These are phyloP conservation scores for Paraglomus brasilianum DNA, from an alignment of 192 early-diverging fungal species.

Conservation along the genomic window DNA sequence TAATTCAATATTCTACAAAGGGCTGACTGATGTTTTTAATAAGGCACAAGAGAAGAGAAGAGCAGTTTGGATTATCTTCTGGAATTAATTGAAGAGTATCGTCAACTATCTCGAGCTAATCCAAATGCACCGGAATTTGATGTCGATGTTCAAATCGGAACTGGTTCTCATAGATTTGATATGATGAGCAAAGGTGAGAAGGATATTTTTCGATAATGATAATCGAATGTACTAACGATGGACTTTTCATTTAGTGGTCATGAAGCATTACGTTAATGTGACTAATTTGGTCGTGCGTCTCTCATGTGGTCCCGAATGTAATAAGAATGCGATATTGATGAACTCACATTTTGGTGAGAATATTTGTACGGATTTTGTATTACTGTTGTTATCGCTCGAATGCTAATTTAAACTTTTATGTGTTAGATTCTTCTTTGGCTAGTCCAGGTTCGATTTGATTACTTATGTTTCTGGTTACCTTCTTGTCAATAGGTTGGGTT, in stretches of 20 bases:
- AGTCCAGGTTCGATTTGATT: too few species aligned
- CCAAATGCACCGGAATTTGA: slow-evolving; percentile 50
- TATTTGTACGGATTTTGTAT: too few species aligned
- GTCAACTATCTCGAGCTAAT: slow-evolving; percentile 33
- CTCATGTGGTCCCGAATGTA: slow-evolving; percentile 65
- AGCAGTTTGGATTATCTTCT: too few species aligned
- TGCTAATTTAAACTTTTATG: too few species aligned
- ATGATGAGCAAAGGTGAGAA: slow-evolving; percentile 64
- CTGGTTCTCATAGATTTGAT: slow-evolving; percentile 70
- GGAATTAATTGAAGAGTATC: slow-evolving; percentile 34
- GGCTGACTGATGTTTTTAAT: slow-evolving; percentile 30
- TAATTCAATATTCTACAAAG: slow-evolving; percentile 29
- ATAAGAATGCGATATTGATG: slow-evolving; percentile 63
- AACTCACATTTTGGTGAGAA: slow-evolving; percentile 77
- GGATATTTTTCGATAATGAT: neutral
- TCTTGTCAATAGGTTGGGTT: too few species aligned
- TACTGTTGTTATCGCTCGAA: too few species aligned
- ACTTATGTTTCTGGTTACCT: too few species aligned
- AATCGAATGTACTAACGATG: neutral
- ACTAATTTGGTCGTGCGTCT: slow-evolving; percentile 71
- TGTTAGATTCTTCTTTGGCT: too few species aligned
- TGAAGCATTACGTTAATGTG: slow-evolving; percentile 70
- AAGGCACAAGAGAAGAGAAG: slow-evolving; percentile 45
- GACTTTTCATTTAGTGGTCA: slow-evolving; percentile 43
- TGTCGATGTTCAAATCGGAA: slow-evolving; percentile 56